Conservation (phyloP, 768 basidiomycete species). For the Glaciozyma martinii region DNA sequence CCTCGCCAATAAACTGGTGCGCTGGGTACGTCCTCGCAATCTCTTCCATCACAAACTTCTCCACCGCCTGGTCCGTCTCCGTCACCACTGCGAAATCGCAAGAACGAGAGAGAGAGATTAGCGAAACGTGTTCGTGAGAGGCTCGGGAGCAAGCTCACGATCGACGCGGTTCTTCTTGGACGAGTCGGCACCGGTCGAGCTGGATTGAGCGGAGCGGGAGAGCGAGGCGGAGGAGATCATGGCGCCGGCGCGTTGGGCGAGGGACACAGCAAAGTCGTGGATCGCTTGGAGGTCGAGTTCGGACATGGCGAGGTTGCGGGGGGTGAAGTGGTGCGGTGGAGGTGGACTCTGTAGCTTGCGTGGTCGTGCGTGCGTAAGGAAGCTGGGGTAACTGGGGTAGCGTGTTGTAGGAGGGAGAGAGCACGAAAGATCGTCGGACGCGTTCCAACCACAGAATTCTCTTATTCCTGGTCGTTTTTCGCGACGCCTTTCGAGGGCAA, state of each 20-base stretch:
- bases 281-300: slow-evolving; percentile 50
- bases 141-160: not conserved
- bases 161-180: slow-evolving; percentile 79
- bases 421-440: too few relatives aligned
- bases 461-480: too few relatives aligned
- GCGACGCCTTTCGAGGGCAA: too few relatives aligned
- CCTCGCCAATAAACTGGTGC: slow-evolving; percentile 74
- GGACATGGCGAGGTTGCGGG: slow-evolving; percentile 1
- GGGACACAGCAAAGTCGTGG: slow-evolving; percentile 57
- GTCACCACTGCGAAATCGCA: slow-evolving; percentile 66
- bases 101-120: too few relatives aligned
- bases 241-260: slow-evolving; percentile 65
- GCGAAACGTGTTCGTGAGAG: too few relatives aligned
- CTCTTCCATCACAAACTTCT: slow-evolving; percentile 66
- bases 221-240: slow-evolving; percentile 59
- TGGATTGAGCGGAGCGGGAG: slow-evolving; percentile 36
- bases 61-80: slow-evolving; percentile 84
- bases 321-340: not conserved
- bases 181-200: slow-evolving; percentile 46
- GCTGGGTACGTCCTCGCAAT: slow-evolving; percentile 44
- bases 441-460: too few relatives aligned
- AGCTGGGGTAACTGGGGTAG: not conserved
- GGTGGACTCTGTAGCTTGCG: too few relatives aligned
- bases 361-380: too few relatives aligned
- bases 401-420: too few relatives aligned